phyloP scores from a whole-genome alignment of 768 basidiomycete genomes.

The Auriscalpium microsporum region DNA sequence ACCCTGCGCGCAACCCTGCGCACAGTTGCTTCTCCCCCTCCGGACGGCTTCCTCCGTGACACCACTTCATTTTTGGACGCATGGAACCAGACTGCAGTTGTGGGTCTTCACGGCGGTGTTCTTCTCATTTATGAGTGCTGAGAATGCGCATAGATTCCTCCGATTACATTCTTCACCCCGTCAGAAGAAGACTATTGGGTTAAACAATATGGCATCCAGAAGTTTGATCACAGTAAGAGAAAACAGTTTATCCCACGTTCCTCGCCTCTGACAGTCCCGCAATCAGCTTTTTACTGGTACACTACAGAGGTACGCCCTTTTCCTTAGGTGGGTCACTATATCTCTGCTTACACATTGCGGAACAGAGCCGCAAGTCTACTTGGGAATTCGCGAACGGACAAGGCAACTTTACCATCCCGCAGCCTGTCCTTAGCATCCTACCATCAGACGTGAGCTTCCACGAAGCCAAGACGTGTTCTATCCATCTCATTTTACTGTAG shows the following conservation, averaged over 20 bases:
- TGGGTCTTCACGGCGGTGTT: conserved; percentile 6
- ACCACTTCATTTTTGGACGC: conserved; percentile 41
- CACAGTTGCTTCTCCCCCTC: conserved; percentile 46
- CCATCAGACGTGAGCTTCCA: conserved; percentile 27
- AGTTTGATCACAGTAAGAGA: conserved; percentile 48
- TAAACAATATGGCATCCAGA: conserved; percentile 47
- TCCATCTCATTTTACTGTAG: conserved; percentile 14
- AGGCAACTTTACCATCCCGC: conserved; percentile 34
- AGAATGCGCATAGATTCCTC: conserved; percentile 39
- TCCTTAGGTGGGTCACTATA: neutral
- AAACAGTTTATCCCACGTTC: too few relatives aligned
- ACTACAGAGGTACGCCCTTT: conserved; percentile 2
- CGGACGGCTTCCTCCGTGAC: conserved; percentile 44
- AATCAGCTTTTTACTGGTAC: too few relatives aligned
- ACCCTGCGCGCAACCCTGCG: conserved; percentile 50
- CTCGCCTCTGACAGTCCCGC: too few relatives aligned
- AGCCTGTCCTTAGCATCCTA: conserved; percentile 33
- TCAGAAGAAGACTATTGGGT: conserved; percentile 68
- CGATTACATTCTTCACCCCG: conserved; percentile 48
- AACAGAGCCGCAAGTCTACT: conserved; percentile 31
- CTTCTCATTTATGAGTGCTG: neutral
- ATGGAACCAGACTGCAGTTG: conserved; percentile 40
- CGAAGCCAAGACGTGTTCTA: neutral
- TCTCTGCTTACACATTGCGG: neutral
- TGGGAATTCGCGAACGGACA: conserved; percentile 32